phyloP scores from a whole-genome alignment of 2,329 filamentous ascomycete species.

The Ophioceras dolichostomum region DNA sequence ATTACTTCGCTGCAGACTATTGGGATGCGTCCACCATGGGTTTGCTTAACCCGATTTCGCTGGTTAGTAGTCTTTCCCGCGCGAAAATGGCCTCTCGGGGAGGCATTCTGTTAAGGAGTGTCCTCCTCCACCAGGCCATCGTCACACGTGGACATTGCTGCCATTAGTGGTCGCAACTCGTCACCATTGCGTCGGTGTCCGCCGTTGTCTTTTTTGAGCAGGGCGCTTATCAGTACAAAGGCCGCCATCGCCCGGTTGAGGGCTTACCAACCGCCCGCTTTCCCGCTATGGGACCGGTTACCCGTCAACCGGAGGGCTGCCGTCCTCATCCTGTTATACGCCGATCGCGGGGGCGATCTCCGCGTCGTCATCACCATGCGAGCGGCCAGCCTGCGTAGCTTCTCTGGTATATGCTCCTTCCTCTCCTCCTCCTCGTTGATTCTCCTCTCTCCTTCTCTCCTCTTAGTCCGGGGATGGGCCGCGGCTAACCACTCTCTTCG shows the following conservation, averaged over 20 bases:
- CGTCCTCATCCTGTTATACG: conserved; percentile 78
- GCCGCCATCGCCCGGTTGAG: conserved; percentile 48
- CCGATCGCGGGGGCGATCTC: conserved; percentile 69
- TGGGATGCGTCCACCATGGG: conserved; percentile 48
- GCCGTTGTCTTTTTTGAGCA: conserved; percentile 4
- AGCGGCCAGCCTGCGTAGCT: conserved; percentile 48
- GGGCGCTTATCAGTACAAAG: conserved; percentile 25
- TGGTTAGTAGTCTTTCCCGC: too few species aligned
- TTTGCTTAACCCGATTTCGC: conserved; percentile 38
- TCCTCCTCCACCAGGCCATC: conserved; percentile 4
- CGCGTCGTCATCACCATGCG: conserved; percentile 59
- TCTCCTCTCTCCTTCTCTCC: too few species aligned
- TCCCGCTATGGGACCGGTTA: conserved; percentile 48
- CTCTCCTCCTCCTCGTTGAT: too few species aligned
- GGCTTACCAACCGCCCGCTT: conserved; percentile 46
- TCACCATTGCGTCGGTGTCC: background rate
- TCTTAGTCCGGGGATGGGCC: background rate
- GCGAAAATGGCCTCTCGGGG: conserved; percentile 3
- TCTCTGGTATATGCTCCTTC: conserved; percentile 38
- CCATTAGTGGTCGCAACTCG: background rate
- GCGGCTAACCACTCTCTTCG: background rate
- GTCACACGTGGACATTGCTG: too few species aligned
- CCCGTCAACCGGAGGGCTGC: conserved; percentile 63
- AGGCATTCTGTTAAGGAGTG: conserved; percentile 2
- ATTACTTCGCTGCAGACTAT: conserved; percentile 38